A percentile compares a stretch with the other conserved stretches of the same genome.
Evolutionary conservation across 2,329 filamentous ascomycete genomes (phyloP).

Genomic region (Bipolaris oryzae): DNA sequence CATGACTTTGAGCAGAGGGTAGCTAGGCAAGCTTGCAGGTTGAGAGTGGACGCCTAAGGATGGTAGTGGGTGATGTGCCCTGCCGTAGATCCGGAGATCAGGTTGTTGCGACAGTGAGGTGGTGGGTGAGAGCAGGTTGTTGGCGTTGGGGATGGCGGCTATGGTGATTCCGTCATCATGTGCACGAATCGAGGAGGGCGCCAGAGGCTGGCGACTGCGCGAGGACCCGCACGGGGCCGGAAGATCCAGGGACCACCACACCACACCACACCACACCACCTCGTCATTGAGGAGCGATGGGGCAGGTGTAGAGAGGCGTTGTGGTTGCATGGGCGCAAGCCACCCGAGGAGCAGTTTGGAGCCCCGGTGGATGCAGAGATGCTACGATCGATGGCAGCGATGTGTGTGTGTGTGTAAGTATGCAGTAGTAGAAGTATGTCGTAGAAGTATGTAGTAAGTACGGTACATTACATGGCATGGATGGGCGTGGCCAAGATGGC

Average conservation of each 20-base stretch:
- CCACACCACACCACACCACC: neutral
- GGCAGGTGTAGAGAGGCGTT: neutral
- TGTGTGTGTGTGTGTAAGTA: no score
- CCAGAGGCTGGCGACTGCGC: slow-evolving; percentile 13
- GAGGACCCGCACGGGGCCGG: slow-evolving; percentile 14
- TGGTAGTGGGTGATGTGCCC: neutral
- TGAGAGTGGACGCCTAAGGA: neutral
- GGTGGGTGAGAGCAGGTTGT: neutral
- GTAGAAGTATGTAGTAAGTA: no score
- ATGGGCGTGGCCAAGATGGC: no score
- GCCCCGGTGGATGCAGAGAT: no score
- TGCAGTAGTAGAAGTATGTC: no score
- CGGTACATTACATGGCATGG: no score
- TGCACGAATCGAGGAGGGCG: slow-evolving; percentile 14
- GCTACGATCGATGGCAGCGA: neutral
- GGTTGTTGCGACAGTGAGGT: slow-evolving; percentile 3
- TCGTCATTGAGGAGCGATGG: slow-evolving; percentile 1
- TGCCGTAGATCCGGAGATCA: slow-evolving; percentile 8
- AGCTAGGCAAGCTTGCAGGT: neutral
- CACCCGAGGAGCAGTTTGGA: no score
- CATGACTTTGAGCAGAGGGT: neutral
- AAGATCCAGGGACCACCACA: slow-evolving; percentile 7
- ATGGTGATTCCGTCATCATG: slow-evolving; percentile 10
- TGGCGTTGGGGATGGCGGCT: slow-evolving; percentile 5
- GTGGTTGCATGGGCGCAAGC: neutral